Conservation (phyloP, 371 early-diverging fungal genomes). For the Zychaea mexicana region DNA sequence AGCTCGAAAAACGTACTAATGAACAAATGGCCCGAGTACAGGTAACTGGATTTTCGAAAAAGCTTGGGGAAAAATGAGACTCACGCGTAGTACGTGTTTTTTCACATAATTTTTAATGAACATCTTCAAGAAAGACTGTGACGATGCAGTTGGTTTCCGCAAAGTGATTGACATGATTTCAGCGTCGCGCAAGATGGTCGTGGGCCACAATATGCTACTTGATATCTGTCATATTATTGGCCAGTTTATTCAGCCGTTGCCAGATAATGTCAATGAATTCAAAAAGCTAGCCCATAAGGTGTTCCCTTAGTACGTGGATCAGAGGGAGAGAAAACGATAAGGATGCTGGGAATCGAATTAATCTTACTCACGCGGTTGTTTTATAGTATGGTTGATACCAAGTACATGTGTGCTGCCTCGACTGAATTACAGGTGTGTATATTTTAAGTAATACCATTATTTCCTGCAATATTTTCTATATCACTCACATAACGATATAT, state of each 20-base stretch:
- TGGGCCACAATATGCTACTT: slow-evolving; percentile 86
- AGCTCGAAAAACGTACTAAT: slow-evolving; percentile 29
- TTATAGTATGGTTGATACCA: slow-evolving; percentile 78
- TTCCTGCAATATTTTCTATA: no score
- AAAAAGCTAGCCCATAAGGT: slow-evolving; percentile 50
- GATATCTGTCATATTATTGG: slow-evolving; percentile 77
- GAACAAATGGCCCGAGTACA: slow-evolving; percentile 19
- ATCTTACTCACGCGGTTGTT: background rate
- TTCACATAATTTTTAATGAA: background rate
- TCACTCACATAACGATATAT: no score
- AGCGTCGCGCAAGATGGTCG: slow-evolving; percentile 66
- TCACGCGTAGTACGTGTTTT: background rate
- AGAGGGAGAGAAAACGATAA: background rate
- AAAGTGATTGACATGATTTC: slow-evolving; percentile 78
- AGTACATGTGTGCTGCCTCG: slow-evolving; percentile 66
- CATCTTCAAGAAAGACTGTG: slow-evolving; percentile 54
- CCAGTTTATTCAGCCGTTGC: slow-evolving; percentile 75
- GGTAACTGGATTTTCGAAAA: background rate
- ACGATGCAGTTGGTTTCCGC: slow-evolving; percentile 73
- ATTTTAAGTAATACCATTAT: background rate
- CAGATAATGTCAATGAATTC: slow-evolving; percentile 63
- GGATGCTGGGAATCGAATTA: background rate
- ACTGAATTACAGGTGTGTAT: slow-evolving; percentile 48
- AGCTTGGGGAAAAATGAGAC: background rate
- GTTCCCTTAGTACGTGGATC: slow-evolving; percentile 56